Base-by-base conservation (phyloP, 495 filamentous ascomycete genomes). In the Xylaria cubensis region DNA sequence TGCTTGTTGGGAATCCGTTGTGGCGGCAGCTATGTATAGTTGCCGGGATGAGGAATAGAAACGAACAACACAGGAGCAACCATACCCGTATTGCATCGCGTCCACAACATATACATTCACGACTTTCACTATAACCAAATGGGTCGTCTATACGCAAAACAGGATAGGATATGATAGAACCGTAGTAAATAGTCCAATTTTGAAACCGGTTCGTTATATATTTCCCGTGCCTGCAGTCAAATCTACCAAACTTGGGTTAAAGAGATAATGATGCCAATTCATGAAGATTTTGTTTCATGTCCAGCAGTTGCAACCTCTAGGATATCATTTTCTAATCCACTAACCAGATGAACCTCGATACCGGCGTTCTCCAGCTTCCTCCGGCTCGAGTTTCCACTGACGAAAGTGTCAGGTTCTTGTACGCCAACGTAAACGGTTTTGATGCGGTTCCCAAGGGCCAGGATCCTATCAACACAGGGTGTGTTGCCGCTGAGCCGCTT, bases 401-500 rank as follows among this genome's bases (percentile, higher is more conserved):
- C 92, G 81, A 99, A 99, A 36, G 87, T 97, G 70, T 90, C 90
- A 0, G 96, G 96, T 84, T 99, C 96, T 78, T 91, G 86, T 0
- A 97, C 92, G 0, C 96, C 96, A 64, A 97, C 90, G 76, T 93
- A 97, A 9, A 99, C 94, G 48, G 89, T 93, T 71, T 88, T 84
- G 66, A 99, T 91, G 41, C 74, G 77, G 0, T 86, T 87, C 1
- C 86, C 86, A 24, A 92, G 89, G 51, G 83, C 80, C 65, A 94
- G 79, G 66, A 98, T 95, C 67, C 95, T 86, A 73, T 97, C 89
- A 13, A 93, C 92, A 76, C 96, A 99, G 0, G 94, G 89, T 46
- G 86, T 73, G 79, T 98, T 96, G 3, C 94, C 95, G 55, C 90
- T 94, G 39, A 96, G 80, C 61, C 96, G 84, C 73, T 92, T 87